A percentile compares a stretch with the other conserved stretches of the same genome.
phyloP scores from a whole-genome alignment of 2,329 filamentous ascomycete species.

The Colletotrichum lindemuthianum region DNA sequence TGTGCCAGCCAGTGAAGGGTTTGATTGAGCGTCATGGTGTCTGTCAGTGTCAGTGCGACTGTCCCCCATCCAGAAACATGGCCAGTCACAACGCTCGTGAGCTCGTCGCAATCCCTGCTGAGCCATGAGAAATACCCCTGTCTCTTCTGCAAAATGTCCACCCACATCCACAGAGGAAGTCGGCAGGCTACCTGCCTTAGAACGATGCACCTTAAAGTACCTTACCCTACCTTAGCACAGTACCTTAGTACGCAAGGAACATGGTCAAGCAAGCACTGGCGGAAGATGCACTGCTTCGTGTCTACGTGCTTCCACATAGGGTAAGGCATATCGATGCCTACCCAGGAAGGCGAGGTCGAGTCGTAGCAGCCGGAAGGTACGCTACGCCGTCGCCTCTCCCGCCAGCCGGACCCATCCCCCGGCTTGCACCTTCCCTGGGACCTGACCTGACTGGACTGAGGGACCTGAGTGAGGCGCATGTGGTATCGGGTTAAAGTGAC shows the following conservation, averaged over 20 bases:
- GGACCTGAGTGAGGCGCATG: constrained; percentile 14
- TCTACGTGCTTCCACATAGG: constrained; percentile 3
- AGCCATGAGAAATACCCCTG: constrained; percentile 31
- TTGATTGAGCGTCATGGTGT: too few species aligned
- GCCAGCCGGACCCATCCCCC: constrained; percentile 16
- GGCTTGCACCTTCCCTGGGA: constrained; percentile 23
- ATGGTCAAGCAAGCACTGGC: not conserved
- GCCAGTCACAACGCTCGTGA: constrained; percentile 30
- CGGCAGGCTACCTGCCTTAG: not conserved
- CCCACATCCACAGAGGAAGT: constrained; percentile 30
- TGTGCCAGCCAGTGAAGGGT: not conserved
- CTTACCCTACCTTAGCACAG: not conserved
- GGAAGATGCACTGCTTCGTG: not conserved
- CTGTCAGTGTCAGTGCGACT: constrained; percentile 3
- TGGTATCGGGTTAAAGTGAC: constrained; percentile 16
- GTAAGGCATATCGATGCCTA: constrained; percentile 14
- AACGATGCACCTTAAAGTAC: not conserved
- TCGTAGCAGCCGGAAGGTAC: too few species aligned
- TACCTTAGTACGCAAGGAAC: constrained; percentile 3
- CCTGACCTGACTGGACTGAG: not conserved
- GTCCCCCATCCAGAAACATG: constrained; percentile 29
- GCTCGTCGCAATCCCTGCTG: constrained; percentile 27
- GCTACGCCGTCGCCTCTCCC: constrained; percentile 25
- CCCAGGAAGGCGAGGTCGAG: not conserved
- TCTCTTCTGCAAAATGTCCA: constrained; percentile 2